A percentile compares a stretch with the other conserved stretches of the same genome.
Conservation (phyloP, 2,329 filamentous ascomycete genomes). For the Colletotrichum sp. region DNA sequence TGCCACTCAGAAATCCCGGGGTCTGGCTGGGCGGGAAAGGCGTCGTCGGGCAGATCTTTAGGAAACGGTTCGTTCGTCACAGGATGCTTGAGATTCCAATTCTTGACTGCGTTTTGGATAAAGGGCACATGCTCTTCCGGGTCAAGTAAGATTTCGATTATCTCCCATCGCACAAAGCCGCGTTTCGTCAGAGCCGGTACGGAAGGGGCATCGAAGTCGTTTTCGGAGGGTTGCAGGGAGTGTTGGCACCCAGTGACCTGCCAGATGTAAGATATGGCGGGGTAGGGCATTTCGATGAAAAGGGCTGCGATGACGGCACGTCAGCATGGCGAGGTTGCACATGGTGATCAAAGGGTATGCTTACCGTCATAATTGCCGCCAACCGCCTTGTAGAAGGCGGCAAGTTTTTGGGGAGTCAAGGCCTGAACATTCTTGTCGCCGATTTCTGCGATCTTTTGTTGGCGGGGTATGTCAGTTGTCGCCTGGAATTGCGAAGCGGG, state of each 20-base stretch:
- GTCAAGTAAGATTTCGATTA: slow-evolving; percentile 84
- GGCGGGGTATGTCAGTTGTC: slow-evolving; percentile 25
- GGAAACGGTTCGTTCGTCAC: slow-evolving; percentile 75
- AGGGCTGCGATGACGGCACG: slow-evolving; percentile 55
- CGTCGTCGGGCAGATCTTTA: slow-evolving; percentile 58
- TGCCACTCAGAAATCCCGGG: slow-evolving; percentile 88
- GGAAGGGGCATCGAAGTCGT: slow-evolving; percentile 75
- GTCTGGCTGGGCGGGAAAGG: slow-evolving; percentile 77
- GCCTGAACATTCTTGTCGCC: slow-evolving; percentile 59
- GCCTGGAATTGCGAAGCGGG: slow-evolving; percentile 1
- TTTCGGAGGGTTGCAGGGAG: slow-evolving; percentile 73
- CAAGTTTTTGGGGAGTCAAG: slow-evolving; percentile 72
- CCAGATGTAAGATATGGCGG: slow-evolving; percentile 89
- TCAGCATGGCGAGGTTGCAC: neutral
- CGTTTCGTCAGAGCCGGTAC: slow-evolving; percentile 82
- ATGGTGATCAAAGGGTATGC: slow-evolving; percentile 13
- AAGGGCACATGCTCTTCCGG: slow-evolving; percentile 89
- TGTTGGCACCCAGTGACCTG: slow-evolving; percentile 91
- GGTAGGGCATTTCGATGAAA: slow-evolving; percentile 76
- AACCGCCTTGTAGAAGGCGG: slow-evolving; percentile 77
- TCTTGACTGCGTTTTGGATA: slow-evolving; percentile 78
- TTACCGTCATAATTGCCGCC: slow-evolving; percentile 77
- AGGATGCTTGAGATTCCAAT: slow-evolving; percentile 79
- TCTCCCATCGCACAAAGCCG: slow-evolving; percentile 94
- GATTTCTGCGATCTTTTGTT: slow-evolving; percentile 57